phyloP scores from a whole-genome alignment of 176 grass and related monocot species.

The Aegilops longissima region DNA sequence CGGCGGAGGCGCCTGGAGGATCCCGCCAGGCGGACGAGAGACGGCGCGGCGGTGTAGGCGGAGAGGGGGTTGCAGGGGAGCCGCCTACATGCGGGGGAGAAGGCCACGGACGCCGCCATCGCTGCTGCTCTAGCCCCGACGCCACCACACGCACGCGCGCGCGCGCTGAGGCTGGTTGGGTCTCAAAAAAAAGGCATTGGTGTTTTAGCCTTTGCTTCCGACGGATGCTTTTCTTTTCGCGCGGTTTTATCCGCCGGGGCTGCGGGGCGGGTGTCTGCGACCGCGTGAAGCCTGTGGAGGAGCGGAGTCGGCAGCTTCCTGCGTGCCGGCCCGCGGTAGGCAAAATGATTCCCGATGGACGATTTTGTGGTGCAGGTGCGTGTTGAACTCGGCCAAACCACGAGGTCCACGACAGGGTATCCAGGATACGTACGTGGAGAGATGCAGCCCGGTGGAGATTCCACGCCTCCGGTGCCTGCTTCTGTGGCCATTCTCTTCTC shows the following conservation, averaged over 20 bases:
- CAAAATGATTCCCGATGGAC: not conserved
- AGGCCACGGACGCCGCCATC: constrained; percentile 17
- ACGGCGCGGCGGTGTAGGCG: not conserved
- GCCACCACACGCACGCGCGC: not conserved
- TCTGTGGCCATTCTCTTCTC: not conserved
- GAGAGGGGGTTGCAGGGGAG: not conserved
- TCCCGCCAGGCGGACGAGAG: constrained; percentile 16
- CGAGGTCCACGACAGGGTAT: not conserved
- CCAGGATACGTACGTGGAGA: not conserved
- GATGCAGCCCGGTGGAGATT: not conserved
- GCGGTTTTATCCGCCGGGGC: not conserved
- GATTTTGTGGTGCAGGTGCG: not conserved
- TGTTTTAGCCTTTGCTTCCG: no score
- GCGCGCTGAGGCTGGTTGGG: not conserved
- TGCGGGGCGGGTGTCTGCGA: not conserved
- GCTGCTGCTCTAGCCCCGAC: constrained; percentile 4
- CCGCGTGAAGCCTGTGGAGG: not conserved
- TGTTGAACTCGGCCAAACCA: not conserved
- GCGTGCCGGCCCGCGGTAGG: not conserved
- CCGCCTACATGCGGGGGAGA: constrained; percentile 24
- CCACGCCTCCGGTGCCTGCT: not conserved
- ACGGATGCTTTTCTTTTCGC: not conserved
- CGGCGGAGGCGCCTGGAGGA: constrained; percentile 15
- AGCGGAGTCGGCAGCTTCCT: not conserved
- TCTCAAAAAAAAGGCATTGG: no score